Base-by-base conservation (phyloP, 1,139 yeast species). In the Kluyveromyces sp. region DNA sequence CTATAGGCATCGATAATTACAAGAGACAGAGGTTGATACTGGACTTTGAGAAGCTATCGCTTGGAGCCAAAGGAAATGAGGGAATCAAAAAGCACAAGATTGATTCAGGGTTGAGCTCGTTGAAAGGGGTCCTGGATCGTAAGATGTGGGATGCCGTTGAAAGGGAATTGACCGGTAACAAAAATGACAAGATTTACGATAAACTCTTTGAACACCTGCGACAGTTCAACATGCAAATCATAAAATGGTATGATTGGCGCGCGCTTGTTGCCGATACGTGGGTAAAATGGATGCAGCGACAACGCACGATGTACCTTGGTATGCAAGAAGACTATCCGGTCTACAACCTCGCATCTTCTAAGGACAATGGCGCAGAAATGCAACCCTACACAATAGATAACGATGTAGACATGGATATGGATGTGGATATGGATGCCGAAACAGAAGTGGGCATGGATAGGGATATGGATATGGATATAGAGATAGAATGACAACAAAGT, bases 221-320 rank as follows among this genome's bases (percentile, higher is more conserved):
- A 12, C 49, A 46, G 18, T 55, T 53, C n/a, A 40, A 47, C 4
- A 32, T 56, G 38, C 62, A 57, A 40, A 32, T 61, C 2, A 47
- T 58, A 18, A 48, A 43, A 40, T 58, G 64, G 64, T 44, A 46
- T n/a, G 56, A 60, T 46, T 47, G 51, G 49, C 46, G 43, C 15
- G 37, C 40, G 11, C 11, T 50, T 2, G 15, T 53, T 4, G 58
- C 55, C 41, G 16, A 44, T 3, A 41, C 40, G 19, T 61, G 65
- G 65, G 39, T 49, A 2, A 38, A 29, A 4, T 61, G 65, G 65
- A 30, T 30, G 17, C 17, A 15, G 17, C 33, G 17, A 30, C 15
- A n/a, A 7, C 7, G 33, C 7, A 30, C 7, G 17, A 6, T 30
- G 11, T 13, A 12, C 12, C 11, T 30, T 6, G 33, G 12, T 12